Conservation (phyloP, 169 alveolate species). For the Sarcocystis neurona region DNA sequence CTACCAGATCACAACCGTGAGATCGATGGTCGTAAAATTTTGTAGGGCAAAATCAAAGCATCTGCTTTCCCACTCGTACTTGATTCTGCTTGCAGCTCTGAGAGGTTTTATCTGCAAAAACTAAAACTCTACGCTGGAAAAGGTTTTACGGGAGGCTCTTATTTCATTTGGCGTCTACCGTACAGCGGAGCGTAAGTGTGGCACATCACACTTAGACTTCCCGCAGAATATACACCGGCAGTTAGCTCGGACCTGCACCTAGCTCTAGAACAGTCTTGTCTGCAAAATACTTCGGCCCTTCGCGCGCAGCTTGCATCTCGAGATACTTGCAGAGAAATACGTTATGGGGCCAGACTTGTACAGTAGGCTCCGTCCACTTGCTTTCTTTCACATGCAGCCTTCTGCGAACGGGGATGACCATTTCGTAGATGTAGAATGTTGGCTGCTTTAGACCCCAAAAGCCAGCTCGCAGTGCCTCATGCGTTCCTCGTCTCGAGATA, state of each 20-base stretch:
- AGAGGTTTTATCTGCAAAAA: background rate
- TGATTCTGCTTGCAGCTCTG: background rate
- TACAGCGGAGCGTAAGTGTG: no score
- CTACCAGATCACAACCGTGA: no score
- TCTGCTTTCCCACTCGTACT: background rate
- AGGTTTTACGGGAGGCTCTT: background rate
- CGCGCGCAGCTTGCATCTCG: constrained; percentile 28
- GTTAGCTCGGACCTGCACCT: constrained; percentile 1
- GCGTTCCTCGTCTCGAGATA: background rate
- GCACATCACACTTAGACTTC: no score
- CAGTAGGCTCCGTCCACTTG: constrained; percentile 12
- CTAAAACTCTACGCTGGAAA: background rate
- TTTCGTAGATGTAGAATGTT: constrained; percentile 10
- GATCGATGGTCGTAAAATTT: no score
- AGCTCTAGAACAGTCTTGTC: background rate
- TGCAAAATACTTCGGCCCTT: background rate
- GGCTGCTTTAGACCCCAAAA: background rate
- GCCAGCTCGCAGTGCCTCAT: background rate
- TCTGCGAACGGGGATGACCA: background rate
- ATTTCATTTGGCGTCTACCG: no score
- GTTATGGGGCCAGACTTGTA: constrained; percentile 37
- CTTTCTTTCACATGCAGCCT: constrained; percentile 20
- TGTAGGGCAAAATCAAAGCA: no score
- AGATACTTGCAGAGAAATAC: constrained; percentile 32
- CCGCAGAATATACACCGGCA: background rate